These are phyloP conservation scores for Gremmenia infestans DNA, from an alignment of 2,329 filamentous ascomycete genomes.

Conservation along the genomic window DNA sequence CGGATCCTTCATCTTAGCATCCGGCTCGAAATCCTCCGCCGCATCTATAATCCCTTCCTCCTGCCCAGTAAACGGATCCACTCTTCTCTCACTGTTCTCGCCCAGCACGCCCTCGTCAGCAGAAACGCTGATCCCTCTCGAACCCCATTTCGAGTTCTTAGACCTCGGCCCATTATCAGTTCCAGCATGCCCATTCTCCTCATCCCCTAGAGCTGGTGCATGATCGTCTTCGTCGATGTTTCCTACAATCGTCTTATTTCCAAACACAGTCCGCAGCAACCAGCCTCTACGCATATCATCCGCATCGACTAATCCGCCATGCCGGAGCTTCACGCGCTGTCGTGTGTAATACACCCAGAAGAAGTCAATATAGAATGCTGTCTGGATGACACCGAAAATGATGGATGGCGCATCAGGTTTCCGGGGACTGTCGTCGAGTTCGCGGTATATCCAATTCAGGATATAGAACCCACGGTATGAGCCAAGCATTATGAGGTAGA, in stretches of 20 bases:
- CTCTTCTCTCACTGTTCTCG: conserved; percentile 39
- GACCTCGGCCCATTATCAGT: neutral
- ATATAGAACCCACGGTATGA: conserved; percentile 87
- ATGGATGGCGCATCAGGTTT: conserved; percentile 68
- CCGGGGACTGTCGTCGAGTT: conserved; percentile 54
- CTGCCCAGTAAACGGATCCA: conserved; percentile 33
- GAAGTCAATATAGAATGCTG: conserved; percentile 85
- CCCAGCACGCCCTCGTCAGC: conserved; percentile 58
- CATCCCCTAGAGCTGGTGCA: conserved; percentile 23
- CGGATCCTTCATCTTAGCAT: conserved; percentile 62
- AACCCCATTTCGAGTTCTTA: conserved; percentile 46
- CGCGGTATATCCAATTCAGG: conserved; percentile 80
- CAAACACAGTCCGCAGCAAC: conserved; percentile 75
- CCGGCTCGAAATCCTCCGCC: conserved; percentile 46
- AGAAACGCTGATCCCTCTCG: conserved; percentile 60
- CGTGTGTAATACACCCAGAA: conserved; percentile 95
- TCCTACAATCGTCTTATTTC: conserved; percentile 54
- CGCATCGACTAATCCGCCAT: conserved; percentile 81
- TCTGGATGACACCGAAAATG: conserved; percentile 85
- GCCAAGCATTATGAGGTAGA: conserved; percentile 83
- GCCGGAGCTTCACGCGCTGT: conserved; percentile 88
- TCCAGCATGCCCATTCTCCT: conserved; percentile 13
- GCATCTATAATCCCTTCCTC: conserved; percentile 42
- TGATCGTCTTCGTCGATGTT: conserved; percentile 22
- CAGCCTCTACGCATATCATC: conserved; percentile 84